Evolutionary conservation across 1,284 basidiomycete genomes (phyloP).

Genomic region (Phellopilus nigrolimitatus): DNA sequence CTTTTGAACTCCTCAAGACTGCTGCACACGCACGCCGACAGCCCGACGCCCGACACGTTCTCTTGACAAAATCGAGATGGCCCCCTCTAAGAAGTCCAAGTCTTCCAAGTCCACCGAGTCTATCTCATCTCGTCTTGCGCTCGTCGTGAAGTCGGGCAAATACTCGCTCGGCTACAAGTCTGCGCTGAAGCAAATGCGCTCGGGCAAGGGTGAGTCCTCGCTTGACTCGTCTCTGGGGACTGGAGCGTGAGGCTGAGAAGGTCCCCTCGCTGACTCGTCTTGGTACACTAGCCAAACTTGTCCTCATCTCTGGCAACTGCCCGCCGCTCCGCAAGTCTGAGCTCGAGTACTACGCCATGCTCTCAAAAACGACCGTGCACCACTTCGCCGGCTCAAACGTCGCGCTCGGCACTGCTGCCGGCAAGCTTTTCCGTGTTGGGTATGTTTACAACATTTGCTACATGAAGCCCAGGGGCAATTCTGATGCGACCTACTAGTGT

Average conservation of each 20-base stretch:
- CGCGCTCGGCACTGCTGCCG: conserved; percentile 97
- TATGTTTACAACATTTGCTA: conserved; percentile 36
- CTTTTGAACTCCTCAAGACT: background rate
- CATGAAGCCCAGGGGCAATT: conserved; percentile 12
- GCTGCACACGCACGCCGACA: conserved; percentile 19
- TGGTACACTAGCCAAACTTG: conserved; percentile 82
- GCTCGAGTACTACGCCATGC: conserved; percentile 99
- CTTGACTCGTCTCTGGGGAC: conserved; percentile 60
- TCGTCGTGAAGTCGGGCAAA: conserved; percentile 97
- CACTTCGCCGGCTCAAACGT: conserved; percentile 97
- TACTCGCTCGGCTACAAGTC: conserved; percentile 95
- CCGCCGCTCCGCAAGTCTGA: conserved; percentile 99
- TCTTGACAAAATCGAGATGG: conserved; percentile 55
- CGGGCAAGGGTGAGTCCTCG: conserved; percentile 83
- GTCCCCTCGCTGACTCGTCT: conserved; percentile 73
- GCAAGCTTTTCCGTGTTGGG: conserved; percentile 99
- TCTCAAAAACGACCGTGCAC: conserved; percentile 96
- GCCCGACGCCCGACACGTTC: conserved; percentile 21
- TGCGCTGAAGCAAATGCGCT: conserved; percentile 97
- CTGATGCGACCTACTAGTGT: conserved; percentile 49
- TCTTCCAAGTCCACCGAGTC: conserved; percentile 88
- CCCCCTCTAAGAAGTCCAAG: conserved; percentile 93
- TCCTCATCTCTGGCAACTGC: conserved; percentile 98
- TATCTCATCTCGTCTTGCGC: conserved; percentile 92
- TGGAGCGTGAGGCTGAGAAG: conserved; percentile 96